phyloP scores from a whole-genome alignment of 305 asterid genomes.

The Petunia hybrid region DNA sequence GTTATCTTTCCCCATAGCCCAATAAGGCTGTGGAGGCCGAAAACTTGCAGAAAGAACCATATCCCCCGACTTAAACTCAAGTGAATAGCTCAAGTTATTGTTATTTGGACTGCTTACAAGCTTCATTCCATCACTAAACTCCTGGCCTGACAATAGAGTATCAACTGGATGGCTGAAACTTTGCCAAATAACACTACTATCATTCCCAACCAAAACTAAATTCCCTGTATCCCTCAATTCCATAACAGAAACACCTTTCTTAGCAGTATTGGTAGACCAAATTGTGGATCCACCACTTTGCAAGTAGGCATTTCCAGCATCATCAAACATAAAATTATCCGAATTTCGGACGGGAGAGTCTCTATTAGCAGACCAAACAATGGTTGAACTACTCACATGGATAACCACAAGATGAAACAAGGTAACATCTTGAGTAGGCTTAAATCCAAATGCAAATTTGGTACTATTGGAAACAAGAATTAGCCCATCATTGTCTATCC shows the following conservation, averaged over 20 bases:
- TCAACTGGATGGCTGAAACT: constrained; percentile 79
- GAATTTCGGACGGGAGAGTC: constrained; percentile 63
- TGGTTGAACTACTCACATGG: constrained; percentile 64
- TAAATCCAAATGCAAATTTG: constrained; percentile 76
- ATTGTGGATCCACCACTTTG: constrained; percentile 55
- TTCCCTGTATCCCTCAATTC: constrained; percentile 78
- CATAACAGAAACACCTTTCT: constrained; percentile 72
- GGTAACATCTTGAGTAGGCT: constrained; percentile 61
- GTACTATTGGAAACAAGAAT: constrained; percentile 75
- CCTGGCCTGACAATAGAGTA: constrained; percentile 74
- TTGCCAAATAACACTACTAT: constrained; percentile 72
- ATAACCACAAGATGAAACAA: constrained; percentile 67
- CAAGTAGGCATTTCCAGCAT: constrained; percentile 69
- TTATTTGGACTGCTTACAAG: constrained; percentile 63
- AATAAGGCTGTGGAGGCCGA: constrained; percentile 70
- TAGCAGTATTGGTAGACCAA: constrained; percentile 70
- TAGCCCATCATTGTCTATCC: constrained; percentile 79
- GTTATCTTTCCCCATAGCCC: constrained; percentile 70
- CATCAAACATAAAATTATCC: constrained; percentile 66
- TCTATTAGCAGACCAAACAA: constrained; percentile 87
- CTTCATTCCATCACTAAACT: constrained; percentile 66
- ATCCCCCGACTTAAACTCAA: constrained; percentile 77
- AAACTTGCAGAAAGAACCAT: constrained; percentile 72
- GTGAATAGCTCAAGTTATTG: constrained; percentile 66
- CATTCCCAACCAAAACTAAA: constrained; percentile 64